Percentiles rank a stretch among this genome's conserved stretches.
Evolutionary conservation across 1,284 basidiomycete species (phyloP).

Genomic region (Flammula alnicola): DNA sequence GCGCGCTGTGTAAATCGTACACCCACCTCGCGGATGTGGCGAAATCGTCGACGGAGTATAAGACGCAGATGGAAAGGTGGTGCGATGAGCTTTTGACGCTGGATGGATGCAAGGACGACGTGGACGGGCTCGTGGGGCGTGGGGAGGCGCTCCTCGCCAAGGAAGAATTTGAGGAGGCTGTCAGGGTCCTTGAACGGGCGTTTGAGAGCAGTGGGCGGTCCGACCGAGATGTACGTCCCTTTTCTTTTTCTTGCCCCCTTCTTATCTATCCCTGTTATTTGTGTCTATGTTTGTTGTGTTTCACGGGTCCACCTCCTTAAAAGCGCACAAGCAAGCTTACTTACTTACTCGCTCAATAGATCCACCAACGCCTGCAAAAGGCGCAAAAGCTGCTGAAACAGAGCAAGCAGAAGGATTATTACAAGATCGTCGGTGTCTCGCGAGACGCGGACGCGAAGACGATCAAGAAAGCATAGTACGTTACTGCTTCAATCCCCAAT

Average conservation of each 20-base stretch:
- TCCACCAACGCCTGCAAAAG: conserved; percentile 75
- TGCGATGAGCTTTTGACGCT: conserved; percentile 73
- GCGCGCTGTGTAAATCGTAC: conserved; percentile 79
- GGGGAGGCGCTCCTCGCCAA: conserved; percentile 77
- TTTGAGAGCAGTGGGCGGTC: conserved; percentile 81
- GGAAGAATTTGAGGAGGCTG: conserved; percentile 91
- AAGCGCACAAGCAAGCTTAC: background rate
- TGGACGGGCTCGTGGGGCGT: conserved; percentile 72
- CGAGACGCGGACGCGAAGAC: conserved; percentile 84
- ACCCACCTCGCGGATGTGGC: conserved; percentile 60
- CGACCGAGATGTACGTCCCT: conserved; percentile 61
- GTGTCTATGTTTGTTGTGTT: too few species aligned
- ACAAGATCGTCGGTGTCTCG: conserved; percentile 89
- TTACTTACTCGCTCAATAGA: conserved; percentile 43
- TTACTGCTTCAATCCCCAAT: conserved; percentile 13
- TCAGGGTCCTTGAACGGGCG: conserved; percentile 78
- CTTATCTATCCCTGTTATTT: too few species aligned
- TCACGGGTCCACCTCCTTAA: too few species aligned
- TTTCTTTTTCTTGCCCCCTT: background rate
- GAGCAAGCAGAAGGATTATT: conserved; percentile 93
- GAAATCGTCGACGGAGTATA: conserved; percentile 32
- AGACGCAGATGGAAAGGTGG: conserved; percentile 60
- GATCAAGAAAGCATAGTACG: conserved; percentile 93
- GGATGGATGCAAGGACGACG: conserved; percentile 60
- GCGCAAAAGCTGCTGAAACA: conserved; percentile 91